These are phyloP conservation scores for Setomelanomma holmii DNA, from an alignment of 2,329 filamentous ascomycete genomes.

Conservation along the genomic window DNA sequence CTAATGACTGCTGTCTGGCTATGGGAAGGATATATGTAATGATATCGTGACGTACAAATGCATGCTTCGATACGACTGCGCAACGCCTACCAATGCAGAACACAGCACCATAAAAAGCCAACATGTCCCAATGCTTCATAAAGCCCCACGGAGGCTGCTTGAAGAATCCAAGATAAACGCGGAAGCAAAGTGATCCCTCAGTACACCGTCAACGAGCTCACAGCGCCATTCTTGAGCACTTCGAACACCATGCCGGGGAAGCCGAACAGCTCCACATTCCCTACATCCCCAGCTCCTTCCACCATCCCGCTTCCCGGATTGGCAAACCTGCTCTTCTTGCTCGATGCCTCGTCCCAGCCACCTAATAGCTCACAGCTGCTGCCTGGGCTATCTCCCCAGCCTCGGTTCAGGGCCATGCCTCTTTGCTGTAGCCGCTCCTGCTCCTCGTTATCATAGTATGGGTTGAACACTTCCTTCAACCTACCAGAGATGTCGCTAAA, in stretches of 20 bases:
- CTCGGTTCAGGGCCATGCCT: conserved; percentile 85
- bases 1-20: too few species aligned
- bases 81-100: too few species aligned
- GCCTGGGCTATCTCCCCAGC: conserved; percentile 89
- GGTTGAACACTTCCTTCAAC: conserved; percentile 74
- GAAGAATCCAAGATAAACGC: too few species aligned
- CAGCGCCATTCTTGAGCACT: conserved; percentile 88
- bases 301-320: conserved; percentile 48
- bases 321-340: conserved; percentile 43
- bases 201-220: conserved; percentile 90
- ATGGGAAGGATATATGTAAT: too few species aligned
- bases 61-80: too few species aligned
- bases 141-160: too few species aligned
- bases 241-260: conserved; percentile 96
- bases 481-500: conserved; percentile 66
- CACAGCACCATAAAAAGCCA: too few species aligned
- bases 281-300: conserved; percentile 60
- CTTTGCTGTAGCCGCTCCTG: conserved; percentile 62
- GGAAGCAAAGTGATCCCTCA: too few species aligned
- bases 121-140: too few species aligned
- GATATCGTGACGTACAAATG: too few species aligned
- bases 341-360: conserved; percentile 73
- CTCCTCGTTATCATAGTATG: conserved; percentile 64
- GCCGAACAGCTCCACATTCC: conserved; percentile 85
- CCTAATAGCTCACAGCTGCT: conserved; percentile 75